phyloP scores from a whole-genome alignment of 129 eudicot genomes.

The Ambrosia trifida region DNA sequence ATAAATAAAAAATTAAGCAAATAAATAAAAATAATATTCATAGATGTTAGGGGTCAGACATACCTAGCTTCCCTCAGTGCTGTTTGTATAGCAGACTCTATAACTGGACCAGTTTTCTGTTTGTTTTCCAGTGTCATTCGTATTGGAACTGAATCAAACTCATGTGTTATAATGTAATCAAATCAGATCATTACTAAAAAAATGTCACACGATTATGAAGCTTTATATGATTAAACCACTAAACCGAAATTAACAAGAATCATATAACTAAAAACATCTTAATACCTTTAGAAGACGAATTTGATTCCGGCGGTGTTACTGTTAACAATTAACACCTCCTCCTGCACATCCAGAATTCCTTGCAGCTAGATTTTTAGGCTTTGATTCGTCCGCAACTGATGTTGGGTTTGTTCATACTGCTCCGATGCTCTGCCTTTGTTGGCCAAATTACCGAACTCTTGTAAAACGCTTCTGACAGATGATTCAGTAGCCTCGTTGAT shows the following conservation, averaged over 20 bases:
- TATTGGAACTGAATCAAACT: too few species aligned
- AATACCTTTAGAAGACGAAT: constrained; percentile 68
- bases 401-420: constrained; percentile 42
- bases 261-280: neutral
- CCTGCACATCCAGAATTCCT: constrained; percentile 61
- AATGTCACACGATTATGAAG: too few species aligned
- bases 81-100: constrained; percentile 89
- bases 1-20: too few species aligned
- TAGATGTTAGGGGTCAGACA: constrained; percentile 33
- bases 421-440: constrained; percentile 38
- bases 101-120: constrained; percentile 55
- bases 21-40: neutral
- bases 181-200: too few species aligned
- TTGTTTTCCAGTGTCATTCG: constrained; percentile 39
- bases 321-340: constrained; percentile 57
- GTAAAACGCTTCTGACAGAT: constrained; percentile 60
- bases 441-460: constrained; percentile 58
- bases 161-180: too few species aligned
- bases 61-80: constrained; percentile 90
- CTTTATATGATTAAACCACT: too few species aligned
- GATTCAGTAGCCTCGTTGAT: constrained; percentile 52
- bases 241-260: neutral
- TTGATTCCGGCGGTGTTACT: constrained; percentile 46
- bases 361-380: constrained; percentile 71
- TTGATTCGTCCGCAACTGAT: constrained; percentile 52